These are phyloP conservation scores for Mrakia frigida DNA, from an alignment of 768 basidiomycete genomes.

Conservation along the genomic window DNA sequence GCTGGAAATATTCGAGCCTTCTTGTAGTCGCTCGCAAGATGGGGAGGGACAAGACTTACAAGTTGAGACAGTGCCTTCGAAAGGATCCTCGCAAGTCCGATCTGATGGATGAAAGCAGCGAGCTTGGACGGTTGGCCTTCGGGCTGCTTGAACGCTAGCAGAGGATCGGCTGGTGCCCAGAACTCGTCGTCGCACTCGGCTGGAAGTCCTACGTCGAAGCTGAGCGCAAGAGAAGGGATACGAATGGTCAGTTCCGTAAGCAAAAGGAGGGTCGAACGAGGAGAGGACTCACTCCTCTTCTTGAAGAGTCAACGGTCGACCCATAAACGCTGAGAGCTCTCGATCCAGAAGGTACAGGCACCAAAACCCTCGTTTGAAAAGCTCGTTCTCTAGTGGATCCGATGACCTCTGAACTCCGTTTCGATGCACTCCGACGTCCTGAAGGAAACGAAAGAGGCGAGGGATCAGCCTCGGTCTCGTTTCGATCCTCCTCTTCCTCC, in stretches of 20 bases:
- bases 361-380: constrained; percentile 26
- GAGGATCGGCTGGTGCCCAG: constrained; percentile 3
- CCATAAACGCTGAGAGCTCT: constrained; percentile 28
- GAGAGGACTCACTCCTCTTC: constrained; percentile 28
- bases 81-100: constrained; percentile 25
- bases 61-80: constrained; percentile 18
- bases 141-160: constrained; percentile 20
- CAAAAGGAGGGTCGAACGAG: too few species aligned
- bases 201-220: constrained; percentile 31
- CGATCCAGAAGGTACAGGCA: constrained; percentile 2
- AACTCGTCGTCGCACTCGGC: constrained; percentile 31
- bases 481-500: not conserved
- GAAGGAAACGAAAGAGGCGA: not conserved
- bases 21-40: too few species aligned
- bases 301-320: constrained; percentile 22
- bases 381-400: constrained; percentile 29
- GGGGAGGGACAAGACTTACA: not conserved
- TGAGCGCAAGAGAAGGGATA: not conserved
- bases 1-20: too few species aligned
- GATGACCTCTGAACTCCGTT: constrained; percentile 23
- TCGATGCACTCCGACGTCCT: constrained; percentile 32
- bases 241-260: not conserved
- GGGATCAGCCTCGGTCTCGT: not conserved
- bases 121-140: constrained; percentile 14
- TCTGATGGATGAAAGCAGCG: constrained; percentile 22